Conservation (phyloP, 495 filamentous ascomycete species). For the Penicillium macrosclerotiorum region DNA sequence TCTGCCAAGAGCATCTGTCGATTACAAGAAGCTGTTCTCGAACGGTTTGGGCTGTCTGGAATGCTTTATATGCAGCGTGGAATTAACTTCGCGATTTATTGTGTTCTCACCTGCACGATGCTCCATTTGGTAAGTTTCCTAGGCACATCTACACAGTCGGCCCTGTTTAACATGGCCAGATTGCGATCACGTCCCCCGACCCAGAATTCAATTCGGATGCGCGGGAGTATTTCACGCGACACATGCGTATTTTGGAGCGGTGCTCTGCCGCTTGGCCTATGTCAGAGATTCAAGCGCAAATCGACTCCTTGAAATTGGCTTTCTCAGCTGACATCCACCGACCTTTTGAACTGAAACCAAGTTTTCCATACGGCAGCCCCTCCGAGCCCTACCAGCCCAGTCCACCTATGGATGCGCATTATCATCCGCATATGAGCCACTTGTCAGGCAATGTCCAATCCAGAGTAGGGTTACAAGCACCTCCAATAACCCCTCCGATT, state of each 20-base stretch:
- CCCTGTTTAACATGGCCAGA: constrained; percentile 49
- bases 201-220: constrained; percentile 83
- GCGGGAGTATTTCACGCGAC: constrained; percentile 85
- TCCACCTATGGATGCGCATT: constrained; percentile 54
- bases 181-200: constrained; percentile 92
- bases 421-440: constrained; percentile 37
- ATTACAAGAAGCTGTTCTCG: constrained; percentile 82
- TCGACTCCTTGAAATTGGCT: constrained; percentile 84
- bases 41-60: constrained; percentile 74
- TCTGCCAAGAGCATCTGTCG: constrained; percentile 87
- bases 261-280: constrained; percentile 85
- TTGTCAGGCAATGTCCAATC: constrained; percentile 41
- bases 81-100: constrained; percentile 94
- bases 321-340: constrained; percentile 86
- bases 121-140: constrained; percentile 76
- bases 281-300: constrained; percentile 87
- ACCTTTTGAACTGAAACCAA: constrained; percentile 84
- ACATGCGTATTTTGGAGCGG: constrained; percentile 92
- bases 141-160: neutral
- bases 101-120: constrained; percentile 88
- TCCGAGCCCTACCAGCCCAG: constrained; percentile 59
- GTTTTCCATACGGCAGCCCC: constrained; percentile 86
- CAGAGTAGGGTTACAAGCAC: constrained; percentile 71
- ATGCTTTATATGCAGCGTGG: constrained; percentile 92
- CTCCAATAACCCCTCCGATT: constrained; percentile 81